Base-by-base conservation (phyloP, 306 rosid species). In the Glycyrrhiza uralensis region DNA sequence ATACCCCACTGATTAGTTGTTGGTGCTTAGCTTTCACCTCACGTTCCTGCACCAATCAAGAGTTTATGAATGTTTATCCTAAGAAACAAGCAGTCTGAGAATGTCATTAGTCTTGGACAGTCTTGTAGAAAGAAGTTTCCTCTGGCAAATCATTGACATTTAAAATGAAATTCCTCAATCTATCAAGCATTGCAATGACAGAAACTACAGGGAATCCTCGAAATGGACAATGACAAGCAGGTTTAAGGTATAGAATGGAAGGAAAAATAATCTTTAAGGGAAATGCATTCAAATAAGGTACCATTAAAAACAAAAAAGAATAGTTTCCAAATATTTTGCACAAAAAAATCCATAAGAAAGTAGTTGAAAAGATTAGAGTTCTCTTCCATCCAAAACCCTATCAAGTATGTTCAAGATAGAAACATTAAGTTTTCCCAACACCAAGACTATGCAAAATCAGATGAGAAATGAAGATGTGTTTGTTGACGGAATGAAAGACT, bases 21-120 rank as follows among this genome's bases (percentile, higher is more conserved):
- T 94, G 98, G 76, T 94, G 96, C 74, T 94, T 91, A 38, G 98
- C 96, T 83, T 89, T 94, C 66, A 92, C 97, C 87, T 94, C 98
- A 30, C 96, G 98, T 67, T 94, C 98, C 98, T 94, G 94, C 85
- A 85, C 55, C 83, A 71, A 54, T 58, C 36, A 72, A 85, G 19
- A 58, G 44, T 33, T 50, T 20, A 26, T 57, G 74, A 68, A 62
- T 36, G 36, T 75, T 71, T 68, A 52, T 76, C 60, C 50, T 58
- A 71, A 30, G 77, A 66, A 47, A 67, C 44, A 51, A 33, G 45
- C 75, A 35, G 49, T 36, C 57, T 30, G 38, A 80, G 19, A 36
- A 74, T 69, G 46, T 3, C 71, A 23, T 30, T 45, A 77, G 20
- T 42, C 55, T 69, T n/a, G 29, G 10, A 54, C 18, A 60, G 28